Base-by-base conservation (phyloP, 495 filamentous ascomycete species). In the Tirmania nivea region DNA sequence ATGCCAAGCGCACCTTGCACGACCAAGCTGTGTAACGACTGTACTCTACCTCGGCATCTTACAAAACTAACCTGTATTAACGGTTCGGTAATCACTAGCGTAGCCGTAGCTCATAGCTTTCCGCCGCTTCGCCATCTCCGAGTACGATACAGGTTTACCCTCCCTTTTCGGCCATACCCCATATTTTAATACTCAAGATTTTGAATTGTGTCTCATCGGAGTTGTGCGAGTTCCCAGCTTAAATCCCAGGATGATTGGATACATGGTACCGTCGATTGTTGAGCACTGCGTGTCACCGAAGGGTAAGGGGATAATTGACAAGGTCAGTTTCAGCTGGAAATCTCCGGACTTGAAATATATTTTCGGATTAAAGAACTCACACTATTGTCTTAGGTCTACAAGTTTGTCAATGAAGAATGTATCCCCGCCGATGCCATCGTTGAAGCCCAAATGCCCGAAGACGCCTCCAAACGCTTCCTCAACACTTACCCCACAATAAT, bases 381-480 rank as follows among this genome's bases (percentile, higher is more conserved):
- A 10, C n/a, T 65, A 31, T 49, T 70, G 51, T 68, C 71, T 52
- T 49, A 89, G 71, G 86, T 95, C 55, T 83, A 88, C 68, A 86
- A 85, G 64, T 96, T 97, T 64, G 89, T 97, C 55, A 89, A 96
- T 65, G 88, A 89, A 66, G 87, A 94, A 70, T 97, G 62, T 54
- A 59, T 68, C 49, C 65, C 65, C 8, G 63, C 63, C 35, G 65
- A 67, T 36, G 5, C 49, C 51, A 50, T 56, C 47, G 54, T 59
- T 36, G 52, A 58, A 25, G 54, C 59, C 50, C 61, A 57, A 17
- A 54, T 54, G n/a, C 50, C 61, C 49, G 54, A 16, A 12, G 59
- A 59, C 52, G 53, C 59, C 8, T 50, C 54, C 54, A 55, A 68
- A 52, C 64, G 49, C 53, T 56, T 65, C 54, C 52, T 64, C n/a